Evolutionary conservation across 2,329 filamentous ascomycete genomes (phyloP), one percentile per base, ranked within the genome.

Genomic region (Paracoccidioides lutzii): DNA sequence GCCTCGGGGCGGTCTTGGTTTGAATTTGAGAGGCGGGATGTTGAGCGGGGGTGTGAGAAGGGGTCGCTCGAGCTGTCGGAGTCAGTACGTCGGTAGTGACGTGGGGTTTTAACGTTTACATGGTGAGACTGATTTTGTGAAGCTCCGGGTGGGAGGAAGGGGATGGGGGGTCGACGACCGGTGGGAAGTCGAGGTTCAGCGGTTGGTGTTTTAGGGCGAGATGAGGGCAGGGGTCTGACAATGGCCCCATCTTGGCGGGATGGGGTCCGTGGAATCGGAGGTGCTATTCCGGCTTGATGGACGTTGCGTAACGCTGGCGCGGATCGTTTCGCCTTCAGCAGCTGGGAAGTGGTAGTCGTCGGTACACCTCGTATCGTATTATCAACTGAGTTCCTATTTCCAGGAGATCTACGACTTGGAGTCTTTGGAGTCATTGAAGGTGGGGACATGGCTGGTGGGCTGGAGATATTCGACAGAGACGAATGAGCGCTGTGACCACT

Each of bases 111-210:
- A 44, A 87, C 77, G 51, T 80, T 81, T 59, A 86, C 77, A 72
- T 95, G 87, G 60, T 95, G 87, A 9, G 87, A 88, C 66, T 89
- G 86, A 28, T 81, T 79, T 59, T 81, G 81, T 10, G 87, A 85
- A 35, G 79, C 79, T 37, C 89, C 88, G 44, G 88, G 85, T 35
- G 90, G 87, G 48, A 95, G 71, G 66, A 95, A 95, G 6, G 90
- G 88, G 12, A 81, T 72, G 45, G 81, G 81, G 53, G 80, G 75
- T 69, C 83, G 84, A 59, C 82, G 77, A 28, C 73, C 79, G 1
- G 65, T 62, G 28, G 57, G 62, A 40, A 69, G 55, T 38, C 71
- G 70, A 40, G 66, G 66, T 38, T 75, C 73, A 32, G 41, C 52
- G 7, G 84, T 77, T 0, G 87, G 87, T 1, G 87, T 89, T 72